Evolutionary conservation across 2,329 filamentous ascomycete species (phyloP).

Genomic region (Aspergillus pseudotamarii): DNA sequence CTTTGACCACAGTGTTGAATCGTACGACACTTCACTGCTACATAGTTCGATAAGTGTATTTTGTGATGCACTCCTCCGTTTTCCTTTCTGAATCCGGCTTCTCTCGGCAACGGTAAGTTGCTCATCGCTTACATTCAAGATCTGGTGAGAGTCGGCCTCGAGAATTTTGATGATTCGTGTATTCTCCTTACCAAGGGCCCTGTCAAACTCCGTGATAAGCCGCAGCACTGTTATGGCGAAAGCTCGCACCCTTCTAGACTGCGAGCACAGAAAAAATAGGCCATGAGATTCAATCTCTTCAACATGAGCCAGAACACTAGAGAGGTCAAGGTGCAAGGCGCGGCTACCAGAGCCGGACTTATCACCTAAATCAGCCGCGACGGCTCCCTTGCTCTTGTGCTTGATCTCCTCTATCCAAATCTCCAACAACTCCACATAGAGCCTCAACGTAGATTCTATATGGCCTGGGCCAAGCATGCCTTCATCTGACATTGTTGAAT

Average conservation of each 20-base stretch:
- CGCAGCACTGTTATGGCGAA: conserved; percentile 92
- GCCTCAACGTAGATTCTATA: conserved; percentile 87
- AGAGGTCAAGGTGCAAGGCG: conserved; percentile 78
- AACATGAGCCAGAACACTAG: conserved; percentile 86
- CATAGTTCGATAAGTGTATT: conserved; percentile 91
- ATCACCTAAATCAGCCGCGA: conserved; percentile 63
- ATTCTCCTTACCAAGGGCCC: conserved; percentile 77
- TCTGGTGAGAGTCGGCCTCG: conserved; percentile 82
- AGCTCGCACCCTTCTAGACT: conserved; percentile 83
- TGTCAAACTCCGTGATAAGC: conserved; percentile 91
- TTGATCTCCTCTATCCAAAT: conserved; percentile 99
- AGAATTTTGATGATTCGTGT: conserved; percentile 88
- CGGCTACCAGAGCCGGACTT: conserved; percentile 67
- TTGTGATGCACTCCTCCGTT: conserved; percentile 79
- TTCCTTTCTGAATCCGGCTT: conserved; percentile 86
- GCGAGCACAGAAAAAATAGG: conserved; percentile 94
- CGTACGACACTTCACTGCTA: conserved; percentile 92
- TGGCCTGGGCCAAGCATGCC: conserved; percentile 93
- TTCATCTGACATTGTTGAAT: conserved; percentile 96
- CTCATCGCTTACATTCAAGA: conserved; percentile 91
- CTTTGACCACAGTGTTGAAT: conserved; percentile 95
- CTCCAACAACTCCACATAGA: conserved; percentile 90
- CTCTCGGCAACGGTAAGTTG: conserved; percentile 83
- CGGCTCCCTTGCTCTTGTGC: conserved; percentile 76
- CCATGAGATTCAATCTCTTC: conserved; percentile 97